Conservation (phyloP, 495 filamentous ascomycete genomes). For the Cetradonia linearis region DNA sequence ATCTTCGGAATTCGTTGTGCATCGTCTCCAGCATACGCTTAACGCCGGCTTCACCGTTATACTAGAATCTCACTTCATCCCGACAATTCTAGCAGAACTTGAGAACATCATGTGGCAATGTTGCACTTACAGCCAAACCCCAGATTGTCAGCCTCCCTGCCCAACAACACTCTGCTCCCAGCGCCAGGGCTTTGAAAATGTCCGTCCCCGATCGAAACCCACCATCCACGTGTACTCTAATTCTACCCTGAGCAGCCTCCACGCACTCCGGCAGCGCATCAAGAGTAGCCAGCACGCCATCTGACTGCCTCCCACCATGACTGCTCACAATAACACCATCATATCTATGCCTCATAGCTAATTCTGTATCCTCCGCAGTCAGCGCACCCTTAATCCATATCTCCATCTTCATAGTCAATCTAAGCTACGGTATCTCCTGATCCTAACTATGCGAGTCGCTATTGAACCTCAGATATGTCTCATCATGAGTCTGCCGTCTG, state of each 20-base stretch:
- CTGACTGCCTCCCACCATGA: constrained; percentile 37
- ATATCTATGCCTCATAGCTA: constrained; percentile 28
- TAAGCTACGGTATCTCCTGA: constrained; percentile 30
- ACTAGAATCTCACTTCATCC: constrained; percentile 17
- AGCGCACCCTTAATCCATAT: constrained; percentile 36
- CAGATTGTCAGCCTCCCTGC: constrained; percentile 34
- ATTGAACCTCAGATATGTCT: constrained; percentile 26
- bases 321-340: constrained; percentile 35
- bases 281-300: constrained; percentile 36
- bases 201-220: constrained; percentile 34
- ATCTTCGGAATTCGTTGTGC: constrained; percentile 41
- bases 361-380: constrained; percentile 29
- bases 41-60: constrained; percentile 35
- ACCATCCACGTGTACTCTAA: constrained; percentile 33
- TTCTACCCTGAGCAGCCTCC: constrained; percentile 29
- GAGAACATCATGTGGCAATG: background rate
- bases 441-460: constrained; percentile 32
- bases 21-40: constrained; percentile 35
- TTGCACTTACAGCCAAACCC: constrained; percentile 33
- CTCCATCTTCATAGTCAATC: constrained; percentile 30
- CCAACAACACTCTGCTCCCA: constrained; percentile 34
- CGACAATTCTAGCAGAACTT: background rate
- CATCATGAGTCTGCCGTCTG: constrained; percentile 24
- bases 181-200: constrained; percentile 37
- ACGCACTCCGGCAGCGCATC: constrained; percentile 38